phyloP scores from a whole-genome alignment of 208 protist genomes.

The Phytomonas sp. region DNA sequence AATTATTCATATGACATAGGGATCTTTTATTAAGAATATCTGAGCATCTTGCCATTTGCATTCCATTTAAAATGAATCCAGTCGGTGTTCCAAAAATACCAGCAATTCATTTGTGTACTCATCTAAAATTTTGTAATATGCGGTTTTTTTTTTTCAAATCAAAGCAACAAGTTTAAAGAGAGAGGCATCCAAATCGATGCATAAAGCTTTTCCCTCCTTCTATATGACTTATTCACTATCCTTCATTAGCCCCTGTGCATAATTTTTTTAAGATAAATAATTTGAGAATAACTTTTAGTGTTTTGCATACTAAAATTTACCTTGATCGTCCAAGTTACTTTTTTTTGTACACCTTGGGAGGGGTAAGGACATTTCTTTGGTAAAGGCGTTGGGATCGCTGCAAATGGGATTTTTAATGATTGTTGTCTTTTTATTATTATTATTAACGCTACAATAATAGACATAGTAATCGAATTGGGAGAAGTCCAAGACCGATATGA shows the following conservation, averaged over 20 bases:
- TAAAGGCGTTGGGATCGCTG: neutral
- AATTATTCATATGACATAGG: neutral
- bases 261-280: neutral
- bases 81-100: neutral
- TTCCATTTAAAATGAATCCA: neutral
- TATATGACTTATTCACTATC: neutral
- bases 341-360: neutral
- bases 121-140: neutral
- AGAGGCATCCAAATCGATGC: neutral
- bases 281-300: neutral
- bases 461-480: neutral
- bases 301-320: neutral
- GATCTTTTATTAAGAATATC: neutral
- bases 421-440: constrained; percentile 12
- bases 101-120: neutral
- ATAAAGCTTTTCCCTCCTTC: neutral
- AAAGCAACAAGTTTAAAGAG: neutral
- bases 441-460: constrained; percentile 10
- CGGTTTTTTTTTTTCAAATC: neutral
- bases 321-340: neutral
- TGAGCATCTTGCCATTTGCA: neutral
- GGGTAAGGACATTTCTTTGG: neutral
- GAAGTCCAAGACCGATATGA: constrained; percentile 1
- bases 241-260: neutral
- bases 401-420: neutral